phyloP scores from a whole-genome alignment of 768 basidiomycete genomes.

The Butyriboletus loyo region DNA sequence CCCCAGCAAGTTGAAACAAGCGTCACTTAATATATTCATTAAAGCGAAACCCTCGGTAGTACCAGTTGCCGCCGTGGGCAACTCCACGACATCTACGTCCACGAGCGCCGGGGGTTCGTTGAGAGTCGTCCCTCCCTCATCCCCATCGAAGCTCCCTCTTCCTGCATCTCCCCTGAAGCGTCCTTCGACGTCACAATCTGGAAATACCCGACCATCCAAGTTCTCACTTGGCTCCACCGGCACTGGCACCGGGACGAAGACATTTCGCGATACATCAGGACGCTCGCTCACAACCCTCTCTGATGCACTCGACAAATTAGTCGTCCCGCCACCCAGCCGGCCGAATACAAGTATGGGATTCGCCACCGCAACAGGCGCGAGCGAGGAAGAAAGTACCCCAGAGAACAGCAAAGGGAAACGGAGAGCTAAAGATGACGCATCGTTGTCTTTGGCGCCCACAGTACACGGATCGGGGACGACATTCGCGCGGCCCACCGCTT shows the following conservation, averaged over 20 bases:
- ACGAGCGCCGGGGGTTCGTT: conserved; percentile 9
- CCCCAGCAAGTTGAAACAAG: conserved; percentile 21
- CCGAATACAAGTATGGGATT: conserved; percentile 75
- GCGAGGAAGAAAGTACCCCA: background rate
- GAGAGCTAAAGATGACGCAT: conserved; percentile 23
- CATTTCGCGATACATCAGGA: conserved; percentile 5
- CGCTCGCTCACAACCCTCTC: conserved; percentile 63
- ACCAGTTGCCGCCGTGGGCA: background rate
- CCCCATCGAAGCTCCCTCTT: conserved; percentile 31
- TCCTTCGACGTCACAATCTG: conserved; percentile 3
- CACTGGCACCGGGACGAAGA: background rate
- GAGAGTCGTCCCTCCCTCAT: conserved; percentile 4
- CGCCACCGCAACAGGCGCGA: conserved; percentile 29
- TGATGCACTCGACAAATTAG: conserved; percentile 67
- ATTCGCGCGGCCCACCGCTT: conserved; percentile 30
- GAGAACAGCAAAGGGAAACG: conserved; percentile 15
- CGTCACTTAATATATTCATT: conserved; percentile 24
- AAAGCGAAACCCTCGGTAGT: conserved; percentile 8
- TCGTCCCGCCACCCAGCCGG: conserved; percentile 58
- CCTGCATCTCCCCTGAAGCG: conserved; percentile 20
- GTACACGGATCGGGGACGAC: conserved; percentile 1
- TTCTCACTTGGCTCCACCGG: conserved; percentile 4
- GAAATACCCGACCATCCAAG: conserved; percentile 1
- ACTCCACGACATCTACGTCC: conserved; percentile 1
- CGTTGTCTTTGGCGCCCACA: conserved; percentile 6